Percentiles rank a stretch among this genome's conserved stretches.
These are phyloP conservation scores for Fusarium mundagurra DNA, from an alignment of 2,329 filamentous ascomycete genomes.

Conservation along the genomic window DNA sequence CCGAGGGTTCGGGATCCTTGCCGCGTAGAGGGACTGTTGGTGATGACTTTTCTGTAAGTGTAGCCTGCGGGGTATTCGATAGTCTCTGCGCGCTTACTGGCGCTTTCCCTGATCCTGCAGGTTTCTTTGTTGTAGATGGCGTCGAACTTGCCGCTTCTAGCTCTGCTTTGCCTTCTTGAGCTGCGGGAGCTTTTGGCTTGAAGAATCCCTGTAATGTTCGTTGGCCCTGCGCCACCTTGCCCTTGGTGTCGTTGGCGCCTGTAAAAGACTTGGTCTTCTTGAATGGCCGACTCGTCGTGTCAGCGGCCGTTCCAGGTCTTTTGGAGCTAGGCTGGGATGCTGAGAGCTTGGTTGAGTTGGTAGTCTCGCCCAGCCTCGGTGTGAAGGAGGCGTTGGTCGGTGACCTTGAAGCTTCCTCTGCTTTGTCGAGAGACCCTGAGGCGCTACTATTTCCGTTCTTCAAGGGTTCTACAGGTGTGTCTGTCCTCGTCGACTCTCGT, in stretches of 20 bases:
- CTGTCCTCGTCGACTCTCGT: conserved; percentile 4
- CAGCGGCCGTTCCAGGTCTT: conserved; percentile 18
- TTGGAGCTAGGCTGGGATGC: conserved; percentile 18
- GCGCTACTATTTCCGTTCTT: neutral
- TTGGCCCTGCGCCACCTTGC: conserved; percentile 51
- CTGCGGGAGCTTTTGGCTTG: conserved; percentile 57
- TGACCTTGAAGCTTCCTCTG: neutral
- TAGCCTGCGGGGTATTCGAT: neutral
- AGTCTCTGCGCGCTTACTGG: neutral
- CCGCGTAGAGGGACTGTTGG: neutral
- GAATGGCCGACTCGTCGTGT: conserved; percentile 12
- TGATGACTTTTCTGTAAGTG: neutral
- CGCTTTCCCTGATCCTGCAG: neutral
- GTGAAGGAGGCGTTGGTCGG: neutral
- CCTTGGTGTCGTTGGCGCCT: conserved; percentile 44
- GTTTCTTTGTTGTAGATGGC: conserved; percentile 26
- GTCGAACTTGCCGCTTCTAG: conserved; percentile 9
- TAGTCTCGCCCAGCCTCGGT: neutral
- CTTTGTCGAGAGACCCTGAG: neutral
- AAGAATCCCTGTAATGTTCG: conserved; percentile 83
- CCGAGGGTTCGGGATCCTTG: conserved; percentile 35
- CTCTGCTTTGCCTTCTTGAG: conserved; percentile 9
- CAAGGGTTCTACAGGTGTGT: neutral
- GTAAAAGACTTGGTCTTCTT: conserved; percentile 43
- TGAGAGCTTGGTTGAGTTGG: neutral